phyloP scores from a whole-genome alignment of 2,329 filamentous ascomycete genomes.

The Fonsecaea pugnacius region DNA sequence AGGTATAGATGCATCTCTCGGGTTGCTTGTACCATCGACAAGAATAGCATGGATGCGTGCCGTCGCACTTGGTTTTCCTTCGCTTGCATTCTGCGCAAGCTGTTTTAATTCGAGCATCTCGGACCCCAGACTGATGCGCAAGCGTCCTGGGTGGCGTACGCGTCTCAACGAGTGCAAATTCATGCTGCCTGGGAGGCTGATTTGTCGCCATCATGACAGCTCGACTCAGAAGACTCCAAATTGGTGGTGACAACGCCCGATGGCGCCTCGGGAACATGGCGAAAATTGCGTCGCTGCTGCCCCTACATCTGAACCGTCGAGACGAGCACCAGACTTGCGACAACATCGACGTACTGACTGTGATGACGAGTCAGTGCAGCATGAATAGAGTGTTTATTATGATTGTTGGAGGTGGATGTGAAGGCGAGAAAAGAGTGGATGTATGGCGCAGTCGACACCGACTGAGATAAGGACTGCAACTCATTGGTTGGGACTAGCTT shows the following conservation, averaged over 20 bases:
- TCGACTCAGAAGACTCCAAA: background rate
- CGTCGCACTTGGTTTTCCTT: slow-evolving; percentile 23
- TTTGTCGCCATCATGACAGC: background rate
- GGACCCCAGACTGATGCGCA: slow-evolving; percentile 1
- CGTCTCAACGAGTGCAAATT: slow-evolving; percentile 8
- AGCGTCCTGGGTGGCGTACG: slow-evolving; percentile 5
- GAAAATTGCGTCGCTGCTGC: background rate
- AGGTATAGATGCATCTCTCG: slow-evolving; percentile 22
- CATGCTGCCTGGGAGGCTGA: background rate
- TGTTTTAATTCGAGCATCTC: slow-evolving; percentile 24
- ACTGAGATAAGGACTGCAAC: background rate
- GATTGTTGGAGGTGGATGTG: background rate
- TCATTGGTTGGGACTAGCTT: background rate
- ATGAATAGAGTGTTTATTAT: background rate
- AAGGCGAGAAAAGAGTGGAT: background rate
- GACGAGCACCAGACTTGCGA: background rate
- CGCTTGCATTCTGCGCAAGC: slow-evolving; percentile 25
- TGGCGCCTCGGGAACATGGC: background rate
- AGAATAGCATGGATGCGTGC: slow-evolving; percentile 24
- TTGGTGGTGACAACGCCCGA: background rate
- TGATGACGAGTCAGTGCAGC: background rate
- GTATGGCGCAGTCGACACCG: background rate
- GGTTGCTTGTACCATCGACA: slow-evolving; percentile 27
- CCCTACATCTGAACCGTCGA: background rate
- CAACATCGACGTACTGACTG: background rate